Conservation (phyloP, 805 yeast species). For the Spathaspora arborariae region DNA sequence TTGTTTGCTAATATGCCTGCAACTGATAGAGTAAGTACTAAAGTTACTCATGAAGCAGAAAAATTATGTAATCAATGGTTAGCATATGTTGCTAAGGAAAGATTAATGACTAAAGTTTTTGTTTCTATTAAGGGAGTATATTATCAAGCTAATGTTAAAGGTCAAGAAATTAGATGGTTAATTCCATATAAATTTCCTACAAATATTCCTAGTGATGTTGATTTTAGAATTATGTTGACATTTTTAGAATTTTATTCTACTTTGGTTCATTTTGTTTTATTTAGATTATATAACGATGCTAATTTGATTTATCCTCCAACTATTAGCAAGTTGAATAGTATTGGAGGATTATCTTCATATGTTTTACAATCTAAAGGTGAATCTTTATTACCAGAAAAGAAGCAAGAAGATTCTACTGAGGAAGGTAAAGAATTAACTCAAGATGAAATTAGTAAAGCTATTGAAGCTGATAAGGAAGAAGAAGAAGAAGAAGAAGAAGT, state of each 20-base stretch:
- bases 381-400: conserved; percentile 35
- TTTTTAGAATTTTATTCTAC: conserved; percentile 96
- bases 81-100: conserved; percentile 85
- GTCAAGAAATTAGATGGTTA: conserved; percentile 93
- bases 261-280: conserved; percentile 80
- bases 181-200: conserved; percentile 97
- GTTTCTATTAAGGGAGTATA: conserved; percentile 97
- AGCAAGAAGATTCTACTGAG: conserved; percentile 14
- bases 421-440: conserved; percentile 37
- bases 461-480: conserved; percentile 41
- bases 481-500: conserved; percentile 13
- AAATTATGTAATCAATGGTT: conserved; percentile 90
- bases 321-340: conserved; percentile 76
- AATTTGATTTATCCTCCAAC: conserved; percentile 90
- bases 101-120: conserved; percentile 80
- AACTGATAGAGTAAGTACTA: conserved; percentile 73
- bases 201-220: conserved; percentile 89
- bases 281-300: conserved; percentile 78
- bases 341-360: conserved; percentile 86
- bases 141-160: conserved; percentile 84
- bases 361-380: conserved; percentile 57
- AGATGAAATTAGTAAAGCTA: conserved; percentile 46
- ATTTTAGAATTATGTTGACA: conserved; percentile 94
- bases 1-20: conserved; percentile 94
- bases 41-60: conserved; percentile 84